These are phyloP conservation scores for Solanum medicagineum DNA, from an alignment of 257 asterid species.

Conservation along the genomic window DNA sequence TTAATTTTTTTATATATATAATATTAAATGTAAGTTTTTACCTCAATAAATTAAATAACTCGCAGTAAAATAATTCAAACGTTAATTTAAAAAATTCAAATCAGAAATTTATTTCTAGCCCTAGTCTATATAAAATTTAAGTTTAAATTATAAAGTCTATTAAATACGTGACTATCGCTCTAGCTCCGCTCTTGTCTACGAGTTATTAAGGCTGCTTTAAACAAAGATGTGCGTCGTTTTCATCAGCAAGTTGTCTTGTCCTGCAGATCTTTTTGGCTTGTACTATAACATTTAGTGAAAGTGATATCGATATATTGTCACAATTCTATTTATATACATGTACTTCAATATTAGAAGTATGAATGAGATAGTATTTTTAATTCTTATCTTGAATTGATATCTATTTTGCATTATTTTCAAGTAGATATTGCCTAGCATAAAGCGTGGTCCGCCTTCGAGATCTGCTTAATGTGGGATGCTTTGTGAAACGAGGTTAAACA, in stretches of 20 bases:
- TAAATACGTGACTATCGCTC: background rate
- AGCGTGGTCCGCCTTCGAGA: background rate
- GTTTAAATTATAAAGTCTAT: background rate
- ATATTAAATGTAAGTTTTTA: background rate
- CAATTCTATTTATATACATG: background rate
- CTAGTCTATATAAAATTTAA: background rate
- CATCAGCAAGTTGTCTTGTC: background rate
- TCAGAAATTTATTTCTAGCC: fast-evolving
- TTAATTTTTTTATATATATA: too few species aligned
- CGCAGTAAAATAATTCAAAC: background rate
- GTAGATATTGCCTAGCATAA: background rate
- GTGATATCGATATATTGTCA: background rate
- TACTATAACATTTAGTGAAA: background rate
- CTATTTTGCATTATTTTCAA: too few species aligned
- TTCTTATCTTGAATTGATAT: background rate
- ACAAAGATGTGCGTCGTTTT: background rate
- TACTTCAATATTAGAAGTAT: background rate
- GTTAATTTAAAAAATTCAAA: background rate
- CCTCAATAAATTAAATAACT: background rate
- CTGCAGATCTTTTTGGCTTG: background rate
- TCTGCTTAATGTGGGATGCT: background rate
- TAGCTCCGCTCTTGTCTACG: fast-evolving
- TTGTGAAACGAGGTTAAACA: background rate
- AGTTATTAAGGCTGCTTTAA: background rate
- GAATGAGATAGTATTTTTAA: background rate